These are phyloP conservation scores for Naegleria fowleri DNA, from an alignment of 208 protist species.

Conservation along the genomic window DNA sequence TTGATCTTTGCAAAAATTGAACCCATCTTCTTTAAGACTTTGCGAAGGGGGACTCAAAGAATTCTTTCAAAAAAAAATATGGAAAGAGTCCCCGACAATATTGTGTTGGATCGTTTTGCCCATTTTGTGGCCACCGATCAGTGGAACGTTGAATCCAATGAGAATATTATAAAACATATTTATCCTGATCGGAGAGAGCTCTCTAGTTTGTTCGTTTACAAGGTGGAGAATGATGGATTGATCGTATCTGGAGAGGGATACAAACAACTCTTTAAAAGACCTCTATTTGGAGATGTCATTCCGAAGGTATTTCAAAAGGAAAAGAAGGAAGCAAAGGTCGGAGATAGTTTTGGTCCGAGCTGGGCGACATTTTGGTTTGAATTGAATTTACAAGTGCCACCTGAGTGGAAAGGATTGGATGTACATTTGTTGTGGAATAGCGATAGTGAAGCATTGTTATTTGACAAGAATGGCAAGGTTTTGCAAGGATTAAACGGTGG, in stretches of 20 bases:
- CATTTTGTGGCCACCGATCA: background rate
- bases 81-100: background rate
- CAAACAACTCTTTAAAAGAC: background rate
- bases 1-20: too few relatives aligned
- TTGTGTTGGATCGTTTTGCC: background rate
- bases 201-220: background rate
- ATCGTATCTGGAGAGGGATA: background rate
- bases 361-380: conserved; percentile 46
- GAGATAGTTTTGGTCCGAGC: conserved; percentile 30
- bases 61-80: background rate
- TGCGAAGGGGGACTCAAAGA: too few relatives aligned
- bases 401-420: conserved; percentile 31
- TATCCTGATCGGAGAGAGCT: background rate
- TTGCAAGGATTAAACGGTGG: conserved; percentile 42
- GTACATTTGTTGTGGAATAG: conserved; percentile 53
- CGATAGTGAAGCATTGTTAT: conserved; percentile 45
- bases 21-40: too few relatives aligned
- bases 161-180: background rate
- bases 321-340: background rate
- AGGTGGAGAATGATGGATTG: background rate
- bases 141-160: background rate
- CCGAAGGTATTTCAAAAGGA: background rate
- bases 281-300: background rate
- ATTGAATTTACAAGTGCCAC: conserved; percentile 34
- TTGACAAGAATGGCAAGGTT: conserved; percentile 35